Conservation (phyloP, 108 stramenopile species). For the Hondaea fermentalgiana region DNA sequence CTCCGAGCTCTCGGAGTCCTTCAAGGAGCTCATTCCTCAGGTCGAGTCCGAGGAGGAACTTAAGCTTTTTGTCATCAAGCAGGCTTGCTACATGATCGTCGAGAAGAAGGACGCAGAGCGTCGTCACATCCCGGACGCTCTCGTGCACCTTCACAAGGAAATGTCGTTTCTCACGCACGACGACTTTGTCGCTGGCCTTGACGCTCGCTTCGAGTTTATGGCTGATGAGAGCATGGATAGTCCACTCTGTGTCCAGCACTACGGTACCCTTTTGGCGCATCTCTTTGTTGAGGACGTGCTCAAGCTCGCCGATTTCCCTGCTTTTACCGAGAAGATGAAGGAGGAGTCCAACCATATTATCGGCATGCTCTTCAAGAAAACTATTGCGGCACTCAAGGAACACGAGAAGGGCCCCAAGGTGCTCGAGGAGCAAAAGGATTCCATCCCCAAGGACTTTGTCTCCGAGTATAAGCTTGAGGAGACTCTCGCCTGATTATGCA, state of each 20-base stretch:
- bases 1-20: neutral
- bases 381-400: neutral
- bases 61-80: neutral
- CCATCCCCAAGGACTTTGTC: neutral
- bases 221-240: neutral
- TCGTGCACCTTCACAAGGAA: neutral
- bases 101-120: slow-evolving; percentile 21
- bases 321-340: neutral
- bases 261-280: neutral
- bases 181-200: neutral
- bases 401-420: neutral
- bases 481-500: neutral
- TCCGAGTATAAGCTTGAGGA: neutral
- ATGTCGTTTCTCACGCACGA: neutral
- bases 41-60: neutral
- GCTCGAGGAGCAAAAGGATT: neutral
- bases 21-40: neutral
- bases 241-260: neutral
- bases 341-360: neutral
- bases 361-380: neutral
- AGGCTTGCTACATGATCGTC: neutral
- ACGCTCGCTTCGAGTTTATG: neutral
- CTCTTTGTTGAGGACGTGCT: neutral
- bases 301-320: neutral
- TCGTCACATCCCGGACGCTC: neutral